These are phyloP conservation scores for Ottelia alismoides DNA, from an alignment of 106 monocot species.

Conservation along the genomic window DNA sequence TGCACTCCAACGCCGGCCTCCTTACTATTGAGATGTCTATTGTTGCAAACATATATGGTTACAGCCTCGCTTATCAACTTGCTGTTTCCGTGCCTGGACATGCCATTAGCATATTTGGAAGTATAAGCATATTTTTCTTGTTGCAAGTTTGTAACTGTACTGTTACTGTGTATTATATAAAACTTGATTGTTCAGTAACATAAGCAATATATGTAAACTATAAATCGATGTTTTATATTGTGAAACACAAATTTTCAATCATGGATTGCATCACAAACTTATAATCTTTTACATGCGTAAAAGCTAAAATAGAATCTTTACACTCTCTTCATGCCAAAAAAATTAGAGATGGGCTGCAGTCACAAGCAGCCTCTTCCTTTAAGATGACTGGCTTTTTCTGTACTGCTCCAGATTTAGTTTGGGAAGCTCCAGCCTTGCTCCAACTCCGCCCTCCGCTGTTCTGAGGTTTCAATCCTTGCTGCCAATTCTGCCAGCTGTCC, in stretches of 20 bases:
- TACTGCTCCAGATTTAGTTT: neutral
- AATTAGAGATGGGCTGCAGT: neutral
- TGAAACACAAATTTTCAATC: no score
- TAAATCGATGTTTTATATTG: no score
- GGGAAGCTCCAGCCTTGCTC: conserved; percentile 4
- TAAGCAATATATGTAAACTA: no score
- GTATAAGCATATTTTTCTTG: neutral
- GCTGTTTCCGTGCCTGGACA: no score
- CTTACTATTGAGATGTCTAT: neutral
- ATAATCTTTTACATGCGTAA: no score
- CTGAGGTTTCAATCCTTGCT: conserved; percentile 42
- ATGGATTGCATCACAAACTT: no score
- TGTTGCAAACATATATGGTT: neutral
- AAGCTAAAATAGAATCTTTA: no score
- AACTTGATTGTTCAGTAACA: neutral
- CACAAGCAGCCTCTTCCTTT: neutral
- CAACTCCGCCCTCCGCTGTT: conserved; percentile 17
- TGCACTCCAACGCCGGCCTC: neutral
- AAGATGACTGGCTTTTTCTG: neutral
- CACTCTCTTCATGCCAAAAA: neutral
- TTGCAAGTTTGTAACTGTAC: neutral
- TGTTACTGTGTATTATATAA: neutral
- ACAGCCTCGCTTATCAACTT: no score
- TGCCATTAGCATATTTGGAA: neutral
- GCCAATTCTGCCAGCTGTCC: conserved; percentile 53